Percentiles rank a stretch among this genome's conserved stretches.
Conservation (phyloP, 345 rosid species). For the Citrus sinensis region DVS_A1.0 CM039164.1:20369001-20369500, state of each 20-base stretch:
- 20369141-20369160: background rate
- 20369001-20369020: background rate
- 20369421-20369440: slow-evolving; percentile 39
- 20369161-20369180: background rate
- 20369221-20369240: background rate
- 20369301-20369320: background rate
- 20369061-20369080: background rate
- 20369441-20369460: background rate
- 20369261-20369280: background rate
- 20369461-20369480: background rate
- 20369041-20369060: background rate
- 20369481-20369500: background rate
- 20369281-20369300: background rate
- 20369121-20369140: background rate
- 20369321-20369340: background rate
- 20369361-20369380: slow-evolving; percentile 65
- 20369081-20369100: background rate
- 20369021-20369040: background rate
- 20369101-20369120: background rate
- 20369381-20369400: slow-evolving; percentile 63
- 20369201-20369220: background rate
- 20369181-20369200: background rate
- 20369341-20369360: slow-evolving; percentile 56
- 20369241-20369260: background rate
- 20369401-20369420: slow-evolving; percentile 87